Evolutionary conservation across 306 rosid genomes (phyloP).

Genomic region (Geum urbanum): DNA sequence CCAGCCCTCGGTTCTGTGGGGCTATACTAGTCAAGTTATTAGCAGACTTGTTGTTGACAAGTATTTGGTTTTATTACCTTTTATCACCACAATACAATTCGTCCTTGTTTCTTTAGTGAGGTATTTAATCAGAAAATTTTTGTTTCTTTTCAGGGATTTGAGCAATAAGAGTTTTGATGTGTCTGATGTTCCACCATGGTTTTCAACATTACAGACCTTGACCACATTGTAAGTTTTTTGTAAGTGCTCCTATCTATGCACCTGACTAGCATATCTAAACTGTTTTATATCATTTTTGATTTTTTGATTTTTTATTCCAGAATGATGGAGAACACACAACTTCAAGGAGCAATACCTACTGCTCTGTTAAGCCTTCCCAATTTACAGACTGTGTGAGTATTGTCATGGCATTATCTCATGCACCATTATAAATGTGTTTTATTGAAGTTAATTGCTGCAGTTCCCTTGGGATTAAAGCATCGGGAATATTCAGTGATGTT

Average conservation of each 20-base stretch:
- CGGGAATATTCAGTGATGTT: neutral
- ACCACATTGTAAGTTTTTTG: conserved; percentile 54
- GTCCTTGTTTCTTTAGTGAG: neutral
- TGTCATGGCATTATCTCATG: neutral
- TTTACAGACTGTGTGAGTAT: conserved; percentile 57
- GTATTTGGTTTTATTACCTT: neutral
- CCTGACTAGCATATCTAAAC: neutral
- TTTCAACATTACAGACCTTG: conserved; percentile 33
- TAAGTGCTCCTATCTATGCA: neutral
- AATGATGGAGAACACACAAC: conserved; percentile 43
- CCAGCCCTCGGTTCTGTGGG: neutral
- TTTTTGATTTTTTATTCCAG: conserved; percentile 25
- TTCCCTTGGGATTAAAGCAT: neutral
- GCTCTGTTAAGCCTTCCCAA: conserved; percentile 40
- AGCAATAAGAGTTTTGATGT: conserved; percentile 52
- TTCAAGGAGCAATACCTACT: conserved; percentile 46
- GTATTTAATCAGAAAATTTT: neutral
- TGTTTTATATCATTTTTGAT: neutral
- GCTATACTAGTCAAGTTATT: neutral
- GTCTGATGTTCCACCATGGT: conserved; percentile 47
- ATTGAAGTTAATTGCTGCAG: neutral
- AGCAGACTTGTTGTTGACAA: neutral
- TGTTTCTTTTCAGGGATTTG: conserved; percentile 37
- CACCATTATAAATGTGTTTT: neutral
- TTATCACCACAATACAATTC: neutral